phyloP scores from a whole-genome alignment of 2,329 filamentous ascomycete species.

The Magnaporthiopsis rhizophila region DNA sequence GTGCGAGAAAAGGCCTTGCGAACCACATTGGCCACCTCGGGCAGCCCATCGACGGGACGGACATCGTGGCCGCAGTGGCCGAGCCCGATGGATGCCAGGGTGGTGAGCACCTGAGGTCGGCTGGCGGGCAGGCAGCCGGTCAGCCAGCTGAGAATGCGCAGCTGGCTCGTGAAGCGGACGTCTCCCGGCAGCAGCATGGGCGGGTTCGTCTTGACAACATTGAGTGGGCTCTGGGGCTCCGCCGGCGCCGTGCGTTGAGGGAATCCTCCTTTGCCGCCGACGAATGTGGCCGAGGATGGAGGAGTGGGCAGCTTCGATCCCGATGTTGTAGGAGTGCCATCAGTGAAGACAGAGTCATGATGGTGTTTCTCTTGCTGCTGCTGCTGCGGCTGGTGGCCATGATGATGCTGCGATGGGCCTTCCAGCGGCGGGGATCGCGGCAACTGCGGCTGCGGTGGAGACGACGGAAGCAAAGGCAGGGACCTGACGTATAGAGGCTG shows the following conservation, averaged over 20 bases:
- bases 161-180: constrained; percentile 15
- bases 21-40: constrained; percentile 13
- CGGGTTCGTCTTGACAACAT: background rate
- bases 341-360: background rate
- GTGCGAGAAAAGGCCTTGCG: constrained; percentile 12
- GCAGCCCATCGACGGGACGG: constrained; percentile 14
- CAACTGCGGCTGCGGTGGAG: background rate
- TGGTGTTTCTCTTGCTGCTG: background rate
- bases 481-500: constrained; percentile 2
- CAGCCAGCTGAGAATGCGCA: constrained; percentile 16
- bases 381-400: too few species aligned
- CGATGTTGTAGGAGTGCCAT: background rate
- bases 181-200: constrained; percentile 14
- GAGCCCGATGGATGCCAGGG: constrained; percentile 15
- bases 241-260: background rate
- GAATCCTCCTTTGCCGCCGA: background rate
- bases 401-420: background rate
- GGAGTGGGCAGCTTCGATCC: background rate
- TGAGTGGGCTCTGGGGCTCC: background rate
- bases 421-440: constrained; percentile 1
- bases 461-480: background rate
- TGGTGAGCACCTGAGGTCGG: constrained; percentile 12
- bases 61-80: constrained; percentile 17
- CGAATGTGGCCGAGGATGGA: constrained; percentile 3
- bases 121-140: constrained; percentile 12